Percentiles rank a stretch among this genome's conserved stretches.
Conservation (phyloP, 139 green algal species). For the Picochlorum sp. region DNA sequence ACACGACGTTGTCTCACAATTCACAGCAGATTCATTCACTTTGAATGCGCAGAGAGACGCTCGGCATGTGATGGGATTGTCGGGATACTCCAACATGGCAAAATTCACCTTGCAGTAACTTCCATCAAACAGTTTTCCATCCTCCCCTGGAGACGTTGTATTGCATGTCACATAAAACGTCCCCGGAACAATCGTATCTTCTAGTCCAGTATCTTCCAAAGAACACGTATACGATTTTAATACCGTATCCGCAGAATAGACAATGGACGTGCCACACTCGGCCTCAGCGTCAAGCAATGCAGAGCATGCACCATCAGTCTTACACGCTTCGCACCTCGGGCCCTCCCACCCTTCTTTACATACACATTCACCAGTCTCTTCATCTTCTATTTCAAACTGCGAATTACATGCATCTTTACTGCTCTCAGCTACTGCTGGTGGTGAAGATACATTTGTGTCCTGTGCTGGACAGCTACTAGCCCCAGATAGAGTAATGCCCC, state of each 20-base stretch:
- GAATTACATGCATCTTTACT: slow-evolving; percentile 14
- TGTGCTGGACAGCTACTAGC: neutral
- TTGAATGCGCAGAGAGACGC: slow-evolving; percentile 33
- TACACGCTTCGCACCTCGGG: slow-evolving; percentile 31
- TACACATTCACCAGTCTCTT: slow-evolving; percentile 12
- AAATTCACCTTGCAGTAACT: slow-evolving; percentile 26
- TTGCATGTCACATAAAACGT: slow-evolving; percentile 41
- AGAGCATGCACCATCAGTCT: slow-evolving; percentile 29
- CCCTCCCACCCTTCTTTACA: slow-evolving; percentile 30
- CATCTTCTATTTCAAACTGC: slow-evolving; percentile 13
- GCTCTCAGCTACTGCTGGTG: neutral
- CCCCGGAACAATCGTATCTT: slow-evolving; percentile 13
- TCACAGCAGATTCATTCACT: slow-evolving; percentile 13
- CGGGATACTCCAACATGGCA: slow-evolving; percentile 9
- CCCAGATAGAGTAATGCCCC: neutral
- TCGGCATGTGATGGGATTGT: slow-evolving; percentile 30
- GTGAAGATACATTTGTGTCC: neutral
- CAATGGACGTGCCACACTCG: slow-evolving; percentile 26
- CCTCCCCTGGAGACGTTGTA: slow-evolving; percentile 21
- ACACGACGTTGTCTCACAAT: slow-evolving; percentile 32
- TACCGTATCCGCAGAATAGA: slow-evolving; percentile 26
- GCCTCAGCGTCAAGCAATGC: neutral
- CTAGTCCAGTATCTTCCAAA: slow-evolving; percentile 17
- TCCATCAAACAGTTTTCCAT: slow-evolving; percentile 2
- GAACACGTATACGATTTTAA: slow-evolving; percentile 41